phyloP scores from a whole-genome alignment of 1,139 yeast species.

The Hansenula lynferdii region DNA sequence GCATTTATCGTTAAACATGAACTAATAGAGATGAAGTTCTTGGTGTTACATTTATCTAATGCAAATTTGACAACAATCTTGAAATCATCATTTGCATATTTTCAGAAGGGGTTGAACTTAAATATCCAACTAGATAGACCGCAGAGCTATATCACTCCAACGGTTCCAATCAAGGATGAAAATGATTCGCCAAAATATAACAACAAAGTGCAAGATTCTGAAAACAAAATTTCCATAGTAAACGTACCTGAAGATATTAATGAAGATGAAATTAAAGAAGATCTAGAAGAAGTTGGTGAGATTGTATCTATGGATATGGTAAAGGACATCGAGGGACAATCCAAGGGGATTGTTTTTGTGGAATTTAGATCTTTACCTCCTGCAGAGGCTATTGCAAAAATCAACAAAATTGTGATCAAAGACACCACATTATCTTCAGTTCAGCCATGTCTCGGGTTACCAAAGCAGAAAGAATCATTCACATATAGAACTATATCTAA shows the following conservation, averaged over 20 bases:
- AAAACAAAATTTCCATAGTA: constrained; percentile 32
- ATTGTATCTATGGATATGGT: constrained; percentile 23
- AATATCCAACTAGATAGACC: constrained; percentile 47
- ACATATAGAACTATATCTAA: constrained; percentile 26
- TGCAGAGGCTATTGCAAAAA: constrained; percentile 16
- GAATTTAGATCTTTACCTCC: constrained; percentile 25
- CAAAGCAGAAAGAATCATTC: constrained; percentile 16
- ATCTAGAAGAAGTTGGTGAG: constrained; percentile 29
- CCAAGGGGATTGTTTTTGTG: constrained; percentile 41
- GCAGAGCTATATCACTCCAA: constrained; percentile 48
- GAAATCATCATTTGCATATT: constrained; percentile 38
- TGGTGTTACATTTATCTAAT: constrained; percentile 50
- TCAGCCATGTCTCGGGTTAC: constrained; percentile 17
- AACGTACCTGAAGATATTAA: constrained; percentile 35
- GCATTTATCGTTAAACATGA: constrained; percentile 17
- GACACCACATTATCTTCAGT: constrained; percentile 21
- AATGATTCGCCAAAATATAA: constrained; percentile 7
- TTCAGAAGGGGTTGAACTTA: constrained; percentile 31
- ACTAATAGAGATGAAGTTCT: constrained; percentile 28
- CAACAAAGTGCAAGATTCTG: constrained; percentile 24
- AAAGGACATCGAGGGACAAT: constrained; percentile 30
- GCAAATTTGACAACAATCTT: constrained; percentile 57
- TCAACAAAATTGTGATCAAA: constrained; percentile 27
- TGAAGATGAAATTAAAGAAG: constrained; percentile 30
- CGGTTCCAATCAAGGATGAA: constrained; percentile 10